Evolutionary conservation across 192 early-diverging fungal genomes (phyloP).

Genomic region (Rhizophagus clarus): DNA sequence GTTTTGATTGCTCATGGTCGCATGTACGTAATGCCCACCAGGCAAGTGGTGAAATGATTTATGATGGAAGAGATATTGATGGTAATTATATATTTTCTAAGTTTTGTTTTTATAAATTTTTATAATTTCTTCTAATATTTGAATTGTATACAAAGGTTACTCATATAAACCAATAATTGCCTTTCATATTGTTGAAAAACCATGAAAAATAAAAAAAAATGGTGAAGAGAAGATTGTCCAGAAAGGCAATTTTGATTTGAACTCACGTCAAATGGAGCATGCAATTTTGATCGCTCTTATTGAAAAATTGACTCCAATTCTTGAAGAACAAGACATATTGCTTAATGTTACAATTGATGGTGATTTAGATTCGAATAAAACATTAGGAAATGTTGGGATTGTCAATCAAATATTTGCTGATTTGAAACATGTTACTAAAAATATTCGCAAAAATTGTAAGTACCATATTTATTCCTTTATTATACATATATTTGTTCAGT

Average conservation of each 20-base stretch:
- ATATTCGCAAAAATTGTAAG: neutral
- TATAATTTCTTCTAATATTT: neutral
- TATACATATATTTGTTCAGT: neutral
- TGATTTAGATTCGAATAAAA: neutral
- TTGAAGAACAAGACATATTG: neutral
- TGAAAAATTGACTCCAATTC: neutral
- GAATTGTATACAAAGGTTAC: neutral
- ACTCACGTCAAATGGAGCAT: conserved; percentile 1
- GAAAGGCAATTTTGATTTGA: neutral
- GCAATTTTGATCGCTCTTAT: neutral
- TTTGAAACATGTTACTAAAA: conserved; percentile 20
- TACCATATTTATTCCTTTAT: neutral
- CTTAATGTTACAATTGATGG: neutral
- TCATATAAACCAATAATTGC: neutral
- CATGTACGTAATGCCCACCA: neutral
- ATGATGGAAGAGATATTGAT: neutral
- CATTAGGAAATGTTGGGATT: neutral
- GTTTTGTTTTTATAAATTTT: neutral
- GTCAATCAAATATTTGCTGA: conserved; percentile 23
- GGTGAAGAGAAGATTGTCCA: neutral
- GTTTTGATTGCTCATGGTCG: neutral
- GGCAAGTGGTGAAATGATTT: neutral
- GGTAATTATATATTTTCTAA: neutral
- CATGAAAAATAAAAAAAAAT: neutral
- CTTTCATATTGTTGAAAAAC: neutral